Base-by-base conservation (phyloP, 805 yeast genomes). In the Lachancea lanzarotensis region DNA sequence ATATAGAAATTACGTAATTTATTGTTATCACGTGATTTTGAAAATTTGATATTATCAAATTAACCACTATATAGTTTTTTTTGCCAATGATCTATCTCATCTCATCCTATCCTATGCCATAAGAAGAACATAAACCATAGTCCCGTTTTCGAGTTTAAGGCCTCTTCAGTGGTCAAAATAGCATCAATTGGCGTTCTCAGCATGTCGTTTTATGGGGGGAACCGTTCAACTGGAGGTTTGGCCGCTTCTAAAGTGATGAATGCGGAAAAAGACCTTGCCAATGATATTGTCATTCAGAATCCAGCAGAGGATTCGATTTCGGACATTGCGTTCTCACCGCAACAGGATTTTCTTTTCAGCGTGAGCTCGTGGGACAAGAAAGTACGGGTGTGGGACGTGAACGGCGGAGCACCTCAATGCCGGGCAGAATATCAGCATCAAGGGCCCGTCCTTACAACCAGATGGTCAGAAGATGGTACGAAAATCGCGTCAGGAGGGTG, bases 321-420 rank as follows among this genome's bases (percentile, higher is more conserved):
- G 3, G 95, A 86, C 54, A 63, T 93, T 45, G 72, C 88, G 16
- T 93, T 91, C 67, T 85, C 96, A 11, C 87, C 98, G 13, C 84
- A 75, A 52, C 91, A 84, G 16, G 96, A 93, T 52, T 72, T 79
- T 47, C 63, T 93, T 48, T 68, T 70, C 45, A 78, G 95, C 2
- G 93, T 80, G 3, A 76, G 95, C 15, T 82, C 95, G 15, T 93
- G 98, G 98, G 98, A 93, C 67, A 85, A 84, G 56, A 89, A 88
- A 61, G 96, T 88, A 35, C 76, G 98, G 49, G 82, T 93, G 45
- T 93, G 93, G 72, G 98, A 93, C 64, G 79, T 90, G 15, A 74
- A 81, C 35, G 74, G 76, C 33, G 96, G 96, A 3, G 76, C 78
- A 45, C 80, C 87, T 25, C 93, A 85, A 56, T 96, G 96, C 8